Evolutionary conservation across 1,139 yeast genomes (phyloP).

Genomic region (Hanseniaspora sp.): DNA sequence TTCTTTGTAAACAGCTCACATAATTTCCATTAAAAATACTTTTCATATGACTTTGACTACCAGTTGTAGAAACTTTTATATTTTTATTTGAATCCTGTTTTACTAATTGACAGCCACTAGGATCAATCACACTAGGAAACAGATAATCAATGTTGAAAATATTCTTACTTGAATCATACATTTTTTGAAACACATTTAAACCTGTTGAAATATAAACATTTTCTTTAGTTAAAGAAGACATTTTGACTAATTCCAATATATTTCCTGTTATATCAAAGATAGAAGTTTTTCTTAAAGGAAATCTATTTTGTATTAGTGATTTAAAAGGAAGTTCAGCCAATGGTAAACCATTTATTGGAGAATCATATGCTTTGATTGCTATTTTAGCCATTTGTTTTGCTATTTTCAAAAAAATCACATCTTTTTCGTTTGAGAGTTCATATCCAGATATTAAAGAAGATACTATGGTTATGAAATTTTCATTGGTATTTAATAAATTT

Average conservation of each 20-base stretch:
- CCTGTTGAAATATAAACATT: conserved; percentile 30
- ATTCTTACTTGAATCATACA: conserved; percentile 36
- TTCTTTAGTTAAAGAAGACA: conserved; percentile 58
- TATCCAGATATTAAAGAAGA: conserved; percentile 66
- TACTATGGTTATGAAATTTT: conserved; percentile 56
- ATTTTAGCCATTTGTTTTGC: conserved; percentile 59
- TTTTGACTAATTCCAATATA: conserved; percentile 57
- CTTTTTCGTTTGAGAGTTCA: conserved; percentile 48
- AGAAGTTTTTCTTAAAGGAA: conserved; percentile 40
- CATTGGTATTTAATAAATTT: conserved; percentile 50
- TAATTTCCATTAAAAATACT: conserved; percentile 25
- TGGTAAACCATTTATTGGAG: conserved; percentile 57
- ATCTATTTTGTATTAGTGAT: conserved; percentile 38
- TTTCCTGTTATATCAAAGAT: conserved; percentile 61
- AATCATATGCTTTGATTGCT: conserved; percentile 56
- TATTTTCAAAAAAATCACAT: conserved; percentile 37
- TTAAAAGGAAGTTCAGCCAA: conserved; percentile 49
- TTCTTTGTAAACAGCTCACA: conserved; percentile 25
- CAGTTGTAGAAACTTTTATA: conserved; percentile 28
- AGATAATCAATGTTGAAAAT: conserved; percentile 34
- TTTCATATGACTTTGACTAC: conserved; percentile 25
- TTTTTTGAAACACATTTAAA: conserved; percentile 30
- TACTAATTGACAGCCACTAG: conserved; percentile 39
- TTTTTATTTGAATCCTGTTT: conserved; percentile 25
- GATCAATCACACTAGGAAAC: conserved; percentile 37